Conservation (phyloP, 208 protist species). For the Leishmania guyanensis region DNA sequence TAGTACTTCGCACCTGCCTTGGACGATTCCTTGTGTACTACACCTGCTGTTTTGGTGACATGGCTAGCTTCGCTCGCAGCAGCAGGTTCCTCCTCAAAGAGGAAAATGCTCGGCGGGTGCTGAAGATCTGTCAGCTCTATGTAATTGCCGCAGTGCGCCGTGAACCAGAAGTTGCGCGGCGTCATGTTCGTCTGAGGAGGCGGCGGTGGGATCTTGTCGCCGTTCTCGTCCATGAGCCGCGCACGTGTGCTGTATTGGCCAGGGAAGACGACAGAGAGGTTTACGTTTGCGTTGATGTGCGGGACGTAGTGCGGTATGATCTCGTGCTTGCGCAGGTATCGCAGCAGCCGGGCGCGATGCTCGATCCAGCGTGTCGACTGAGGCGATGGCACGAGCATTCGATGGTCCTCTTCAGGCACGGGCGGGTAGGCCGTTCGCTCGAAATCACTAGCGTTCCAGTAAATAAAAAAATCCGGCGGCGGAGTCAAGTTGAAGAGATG, state of each 20-base stretch:
- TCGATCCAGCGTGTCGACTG: constrained; percentile 47
- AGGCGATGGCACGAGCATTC: constrained; percentile 59
- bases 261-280: constrained; percentile 87
- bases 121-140: constrained; percentile 89
- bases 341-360: constrained; percentile 49
- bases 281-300: constrained; percentile 69
- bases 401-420: constrained; percentile 71
- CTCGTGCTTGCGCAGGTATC: constrained; percentile 88
- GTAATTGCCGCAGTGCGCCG: constrained; percentile 91
- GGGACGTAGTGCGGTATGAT: constrained; percentile 75
- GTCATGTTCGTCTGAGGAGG: constrained; percentile 58
- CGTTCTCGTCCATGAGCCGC: constrained; percentile 59
- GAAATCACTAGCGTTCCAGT: constrained; percentile 86
- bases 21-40: not conserved
- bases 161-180: constrained; percentile 90
- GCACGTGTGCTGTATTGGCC: constrained; percentile 58
- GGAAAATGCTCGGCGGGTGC: constrained; percentile 80
- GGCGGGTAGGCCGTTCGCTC: constrained; percentile 80
- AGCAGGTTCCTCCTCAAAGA: constrained; percentile 39
- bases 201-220: constrained; percentile 51
- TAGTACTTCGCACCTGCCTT: constrained; percentile 36
- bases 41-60: not conserved
- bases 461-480: constrained; percentile 89
- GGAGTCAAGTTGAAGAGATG: constrained; percentile 86
- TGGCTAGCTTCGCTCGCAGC: not conserved